phyloP scores from a whole-genome alignment of 2,329 filamentous ascomycete species.

The Alternaria triticimaculans region DNA sequence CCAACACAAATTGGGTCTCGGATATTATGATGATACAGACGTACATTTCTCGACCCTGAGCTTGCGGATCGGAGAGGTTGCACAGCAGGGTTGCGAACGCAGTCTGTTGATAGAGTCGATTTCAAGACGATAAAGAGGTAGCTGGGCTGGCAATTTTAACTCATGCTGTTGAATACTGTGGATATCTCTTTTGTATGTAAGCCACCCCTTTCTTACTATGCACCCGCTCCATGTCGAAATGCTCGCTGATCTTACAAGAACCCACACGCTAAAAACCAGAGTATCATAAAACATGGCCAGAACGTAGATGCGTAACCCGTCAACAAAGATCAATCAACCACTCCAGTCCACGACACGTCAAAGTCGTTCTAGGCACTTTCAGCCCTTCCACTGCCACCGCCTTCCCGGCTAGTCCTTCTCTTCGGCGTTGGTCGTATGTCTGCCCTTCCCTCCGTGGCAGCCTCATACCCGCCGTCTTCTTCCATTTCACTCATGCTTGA shows the following conservation, averaged over 20 bases:
- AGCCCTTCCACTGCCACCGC: slow-evolving; percentile 17
- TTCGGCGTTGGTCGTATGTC: background rate
- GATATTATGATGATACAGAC: no score
- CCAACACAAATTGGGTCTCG: no score
- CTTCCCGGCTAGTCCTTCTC: slow-evolving; percentile 17
- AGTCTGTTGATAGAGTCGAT: background rate
- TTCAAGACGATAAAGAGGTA: background rate
- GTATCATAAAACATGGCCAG: slow-evolving; percentile 1
- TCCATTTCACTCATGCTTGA: slow-evolving; percentile 25
- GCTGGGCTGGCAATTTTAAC: background rate
- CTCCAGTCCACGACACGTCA: background rate
- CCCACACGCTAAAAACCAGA: background rate
- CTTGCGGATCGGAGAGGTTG: no score
- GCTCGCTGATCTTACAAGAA: background rate
- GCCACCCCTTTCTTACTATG: background rate
- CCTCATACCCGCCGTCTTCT: slow-evolving; percentile 20
- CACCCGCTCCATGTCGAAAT: background rate
- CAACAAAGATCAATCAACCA: background rate
- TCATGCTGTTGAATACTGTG: background rate
- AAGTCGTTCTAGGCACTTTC: slow-evolving; percentile 28
- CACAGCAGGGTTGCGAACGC: background rate
- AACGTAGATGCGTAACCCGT: slow-evolving; percentile 3
- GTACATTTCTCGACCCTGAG: no score
- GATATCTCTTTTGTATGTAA: background rate
- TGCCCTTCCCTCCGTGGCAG: slow-evolving; percentile 1